These are phyloP conservation scores for Trichopus zeylanicus DNA, from an alignment of 116 monocot genomes.

Conservation along the genomic window DNA sequence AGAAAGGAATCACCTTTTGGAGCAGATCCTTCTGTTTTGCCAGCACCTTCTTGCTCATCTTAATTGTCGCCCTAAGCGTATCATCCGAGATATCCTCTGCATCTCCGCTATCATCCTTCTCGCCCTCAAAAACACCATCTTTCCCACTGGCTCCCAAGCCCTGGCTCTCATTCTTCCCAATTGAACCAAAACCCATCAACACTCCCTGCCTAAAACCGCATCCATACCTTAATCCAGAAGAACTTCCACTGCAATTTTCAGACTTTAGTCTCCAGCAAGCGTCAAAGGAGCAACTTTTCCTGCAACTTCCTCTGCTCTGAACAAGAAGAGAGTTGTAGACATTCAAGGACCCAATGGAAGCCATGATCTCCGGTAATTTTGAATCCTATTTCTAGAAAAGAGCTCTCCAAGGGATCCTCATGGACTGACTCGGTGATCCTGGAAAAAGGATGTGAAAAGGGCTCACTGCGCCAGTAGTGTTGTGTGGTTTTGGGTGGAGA, in stretches of 20 bases:
- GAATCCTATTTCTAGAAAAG: not conserved
- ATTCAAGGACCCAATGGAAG: not conserved
- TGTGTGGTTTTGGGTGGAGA: too few species aligned
- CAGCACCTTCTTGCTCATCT: slow-evolving; percentile 43
- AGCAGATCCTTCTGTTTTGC: slow-evolving; percentile 44
- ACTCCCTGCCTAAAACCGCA: not conserved
- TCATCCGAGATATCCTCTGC: slow-evolving; percentile 21
- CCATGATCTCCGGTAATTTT: not conserved
- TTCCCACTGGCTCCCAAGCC: slow-evolving; percentile 6
- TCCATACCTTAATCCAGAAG: not conserved
- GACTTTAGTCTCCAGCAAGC: not conserved
- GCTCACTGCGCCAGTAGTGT: too few species aligned
- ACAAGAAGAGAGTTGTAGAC: not conserved
- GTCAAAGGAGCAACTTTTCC: not conserved
- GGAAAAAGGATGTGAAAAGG: not conserved
- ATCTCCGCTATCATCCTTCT: slow-evolving; percentile 8
- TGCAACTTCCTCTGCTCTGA: not conserved
- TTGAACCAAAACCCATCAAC: not conserved
- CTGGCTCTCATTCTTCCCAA: not conserved
- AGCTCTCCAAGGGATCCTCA: too few species aligned
- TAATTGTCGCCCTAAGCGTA: slow-evolving; percentile 25
- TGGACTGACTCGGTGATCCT: not conserved
- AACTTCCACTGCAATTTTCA: not conserved
- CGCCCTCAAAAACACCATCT: slow-evolving; percentile 6
- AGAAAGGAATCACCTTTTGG: slow-evolving; percentile 25